phyloP scores from a whole-genome alignment of 129 eudicot species.

The Centrapalus pauciflorus region DNA sequence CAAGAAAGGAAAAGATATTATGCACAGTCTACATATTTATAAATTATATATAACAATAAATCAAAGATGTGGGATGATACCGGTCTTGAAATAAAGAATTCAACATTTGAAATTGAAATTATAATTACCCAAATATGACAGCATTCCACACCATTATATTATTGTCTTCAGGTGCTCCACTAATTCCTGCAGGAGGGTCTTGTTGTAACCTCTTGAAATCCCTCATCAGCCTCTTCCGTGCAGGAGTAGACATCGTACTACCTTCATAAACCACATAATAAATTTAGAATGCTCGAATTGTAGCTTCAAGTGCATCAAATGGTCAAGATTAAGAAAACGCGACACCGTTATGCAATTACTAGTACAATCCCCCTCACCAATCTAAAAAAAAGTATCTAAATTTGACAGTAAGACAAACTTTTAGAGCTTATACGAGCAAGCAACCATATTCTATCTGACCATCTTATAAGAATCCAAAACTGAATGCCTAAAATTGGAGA shows the following conservation, averaged over 20 bases:
- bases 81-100: background rate
- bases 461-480: too few relatives aligned
- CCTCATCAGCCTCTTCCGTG: constrained; percentile 52
- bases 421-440: too few relatives aligned
- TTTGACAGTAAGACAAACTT: too few relatives aligned
- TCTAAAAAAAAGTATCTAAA: too few relatives aligned
- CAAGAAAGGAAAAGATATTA: background rate
- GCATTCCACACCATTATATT: constrained; percentile 54
- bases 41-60: background rate
- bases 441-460: too few relatives aligned
- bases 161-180: constrained; percentile 53
- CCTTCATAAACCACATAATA: constrained; percentile 18
- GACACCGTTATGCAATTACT: too few relatives aligned
- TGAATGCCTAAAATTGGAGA: too few relatives aligned
- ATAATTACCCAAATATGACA: constrained; percentile 44
- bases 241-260: constrained; percentile 48
- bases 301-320: background rate
- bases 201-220: constrained; percentile 53
- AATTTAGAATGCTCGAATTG: background rate
- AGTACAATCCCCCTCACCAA: too few relatives aligned
- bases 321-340: too few relatives aligned
- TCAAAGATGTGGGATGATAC: background rate
- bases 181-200: constrained; percentile 54
- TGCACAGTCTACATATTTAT: constrained; percentile 7
- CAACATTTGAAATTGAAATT: background rate